These are phyloP conservation scores for Gelatoporia subvermispora DNA, from an alignment of 768 basidiomycete species.

Conservation along the genomic window DNA sequence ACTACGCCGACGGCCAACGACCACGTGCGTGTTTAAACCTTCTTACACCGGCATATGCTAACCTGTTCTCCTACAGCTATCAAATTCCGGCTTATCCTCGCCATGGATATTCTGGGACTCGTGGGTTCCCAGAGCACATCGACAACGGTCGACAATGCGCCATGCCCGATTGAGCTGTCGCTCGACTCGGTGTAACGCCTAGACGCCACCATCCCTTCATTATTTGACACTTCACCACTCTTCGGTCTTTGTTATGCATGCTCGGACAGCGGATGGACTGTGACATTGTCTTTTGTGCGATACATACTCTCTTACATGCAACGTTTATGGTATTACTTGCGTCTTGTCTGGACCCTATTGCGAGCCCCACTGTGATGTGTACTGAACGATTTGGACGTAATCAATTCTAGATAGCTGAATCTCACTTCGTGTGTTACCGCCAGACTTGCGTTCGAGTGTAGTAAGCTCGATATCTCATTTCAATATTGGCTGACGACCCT, in stretches of 20 bases:
- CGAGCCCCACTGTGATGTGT: too few relatives aligned
- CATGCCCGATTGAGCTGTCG: slow-evolving; percentile 68
- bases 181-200: slow-evolving; percentile 40
- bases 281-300: slow-evolving; percentile 1
- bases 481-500: too few relatives aligned
- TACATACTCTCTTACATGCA: slow-evolving; percentile 9
- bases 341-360: neutral
- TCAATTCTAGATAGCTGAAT: too few relatives aligned
- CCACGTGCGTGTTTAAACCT: slow-evolving; percentile 45
- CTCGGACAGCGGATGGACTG: slow-evolving; percentile 14
- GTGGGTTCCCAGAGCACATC: slow-evolving; percentile 46
- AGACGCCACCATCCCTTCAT: neutral
- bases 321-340: neutral
- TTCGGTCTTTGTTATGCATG: slow-evolving; percentile 2
- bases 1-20: slow-evolving; percentile 46
- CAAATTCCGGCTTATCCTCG: slow-evolving; percentile 59
- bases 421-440: too few relatives aligned
- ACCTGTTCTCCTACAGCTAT: slow-evolving; percentile 33
- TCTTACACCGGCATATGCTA: neutral
- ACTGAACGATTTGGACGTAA: too few relatives aligned
- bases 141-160: slow-evolving; percentile 52
- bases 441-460: neutral
- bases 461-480: neutral
- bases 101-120: slow-evolving; percentile 69
- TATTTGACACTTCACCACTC: slow-evolving; percentile 3